A percentile compares a stretch with the other conserved stretches of the same genome.
phyloP scores from a whole-genome alignment of 192 early-diverging fungal genomes.

The Diversispora epigaea region DNA sequence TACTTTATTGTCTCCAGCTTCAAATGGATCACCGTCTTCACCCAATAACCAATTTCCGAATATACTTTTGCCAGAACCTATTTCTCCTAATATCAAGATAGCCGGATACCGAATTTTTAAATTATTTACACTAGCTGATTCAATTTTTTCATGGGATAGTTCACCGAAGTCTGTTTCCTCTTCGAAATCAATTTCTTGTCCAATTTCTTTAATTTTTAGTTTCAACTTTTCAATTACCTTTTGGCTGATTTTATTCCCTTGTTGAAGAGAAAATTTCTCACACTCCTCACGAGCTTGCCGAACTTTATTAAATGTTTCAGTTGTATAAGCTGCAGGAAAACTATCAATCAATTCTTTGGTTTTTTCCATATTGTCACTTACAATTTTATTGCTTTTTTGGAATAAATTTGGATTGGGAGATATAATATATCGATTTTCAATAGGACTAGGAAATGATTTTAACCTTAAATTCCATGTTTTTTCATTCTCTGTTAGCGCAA shows the following conservation, averaged over 20 bases:
- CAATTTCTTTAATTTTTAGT: not conserved
- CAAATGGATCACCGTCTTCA: not conserved
- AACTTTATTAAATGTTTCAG: not conserved
- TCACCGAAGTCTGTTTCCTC: not conserved
- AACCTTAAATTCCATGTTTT: no score
- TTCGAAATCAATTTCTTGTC: no score
- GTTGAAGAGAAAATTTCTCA: not conserved
- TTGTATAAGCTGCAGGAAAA: not conserved
- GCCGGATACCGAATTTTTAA: no score
- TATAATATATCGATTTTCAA: conserved; percentile 8
- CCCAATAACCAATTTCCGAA: conserved; percentile 12
- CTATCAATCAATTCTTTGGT: not conserved
- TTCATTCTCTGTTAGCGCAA: no score
- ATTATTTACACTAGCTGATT: no score
- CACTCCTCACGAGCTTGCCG: not conserved
- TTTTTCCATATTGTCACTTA: not conserved
- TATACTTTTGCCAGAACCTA: not conserved
- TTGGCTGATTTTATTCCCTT: not conserved
- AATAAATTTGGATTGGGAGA: conserved; percentile 3
- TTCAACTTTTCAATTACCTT: not conserved
- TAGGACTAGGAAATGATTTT: not conserved
- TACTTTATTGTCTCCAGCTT: not conserved
- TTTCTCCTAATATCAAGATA: no score
- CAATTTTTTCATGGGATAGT: no score
- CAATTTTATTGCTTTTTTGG: not conserved